A percentile compares a stretch with the other conserved stretches of the same genome.
Conservation (phyloP, 495 filamentous ascomycete genomes). For the Hyphodiscus hymeniophilus region DNA sequence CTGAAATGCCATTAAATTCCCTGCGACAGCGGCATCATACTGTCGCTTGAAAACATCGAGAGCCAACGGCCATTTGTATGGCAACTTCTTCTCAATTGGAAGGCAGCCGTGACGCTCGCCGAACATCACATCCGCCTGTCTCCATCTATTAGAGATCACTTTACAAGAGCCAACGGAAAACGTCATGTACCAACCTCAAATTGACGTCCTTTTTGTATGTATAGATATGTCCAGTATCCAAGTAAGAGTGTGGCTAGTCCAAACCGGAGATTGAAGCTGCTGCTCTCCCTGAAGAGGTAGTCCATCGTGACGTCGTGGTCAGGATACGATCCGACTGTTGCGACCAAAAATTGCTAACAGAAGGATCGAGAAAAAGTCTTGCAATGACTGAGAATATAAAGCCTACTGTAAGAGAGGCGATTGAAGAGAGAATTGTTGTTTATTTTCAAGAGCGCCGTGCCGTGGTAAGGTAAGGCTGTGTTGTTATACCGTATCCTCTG, state of each 20-base stretch:
- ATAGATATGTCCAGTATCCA: neutral
- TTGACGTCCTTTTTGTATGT: neutral
- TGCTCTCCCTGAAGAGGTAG: neutral
- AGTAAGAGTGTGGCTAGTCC: neutral
- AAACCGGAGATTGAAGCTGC: neutral
- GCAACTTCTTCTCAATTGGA: constrained; percentile 20
- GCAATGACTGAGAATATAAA: neutral
- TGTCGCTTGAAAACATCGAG: constrained; percentile 27
- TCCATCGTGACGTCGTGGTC: too few species aligned
- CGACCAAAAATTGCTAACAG: neutral
- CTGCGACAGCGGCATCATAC: constrained; percentile 16
- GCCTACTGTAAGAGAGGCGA: too few species aligned
- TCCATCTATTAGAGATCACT: too few species aligned
- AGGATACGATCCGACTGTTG: too few species aligned
- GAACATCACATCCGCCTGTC: too few species aligned
- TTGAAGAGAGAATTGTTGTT: too few species aligned
- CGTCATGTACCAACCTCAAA: neutral
- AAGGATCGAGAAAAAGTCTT: neutral
- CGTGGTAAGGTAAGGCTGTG: too few species aligned
- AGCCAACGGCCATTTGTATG: constrained; percentile 27
- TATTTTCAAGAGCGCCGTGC: too few species aligned
- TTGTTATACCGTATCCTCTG: too few species aligned
- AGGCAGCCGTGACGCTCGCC: constrained; percentile 24
- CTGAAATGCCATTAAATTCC: constrained; percentile 6
- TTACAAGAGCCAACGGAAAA: too few species aligned